Evolutionary conservation across 2,329 filamentous ascomycete genomes (phyloP), one percentile per base, ranked within the genome.

Genomic region (Penicillium brasilianum): DNA sequence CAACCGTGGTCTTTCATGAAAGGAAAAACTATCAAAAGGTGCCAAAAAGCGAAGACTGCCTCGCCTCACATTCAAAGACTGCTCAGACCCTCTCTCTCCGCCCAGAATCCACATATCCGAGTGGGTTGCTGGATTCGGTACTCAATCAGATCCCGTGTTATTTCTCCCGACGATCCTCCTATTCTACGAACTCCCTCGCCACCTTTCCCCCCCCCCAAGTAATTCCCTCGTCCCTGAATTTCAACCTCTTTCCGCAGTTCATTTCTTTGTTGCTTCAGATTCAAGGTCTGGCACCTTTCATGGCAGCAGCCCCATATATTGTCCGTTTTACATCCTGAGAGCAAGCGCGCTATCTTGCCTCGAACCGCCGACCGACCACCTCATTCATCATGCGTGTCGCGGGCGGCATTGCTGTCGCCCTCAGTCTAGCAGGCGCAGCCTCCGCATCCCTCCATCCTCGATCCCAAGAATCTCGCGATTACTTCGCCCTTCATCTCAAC

Each of bases 401-500:
- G 25, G 57, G 60, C 61, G 60, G 63, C 51, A 69, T 70, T 71
- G 94, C 95, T 30, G 62, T 72, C 41, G 70, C 66, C 32, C 61
- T 75, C 10, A 67, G 71, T 55, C 62, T 78, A 20, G 57, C 83
- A 62, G 83, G 71, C 77, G 66, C 78, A 28, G 72, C 82, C 62
- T 78, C 81, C 59, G 81, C 83, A n/a, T 32, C 44, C 49, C 76
- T 87, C 48, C 80, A 82, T 53, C 80, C 83, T 64, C 89, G 91
- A 69, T 85, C 95, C 73, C 91, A 96, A 82, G 85, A 90, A 53
- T 83, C 85, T 41, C 87, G 93, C 78, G 94, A 99, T 77, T 98
- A 96, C 80, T 97, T 98, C 76, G 93, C 96, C 66, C 83, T 99
- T 50, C 91, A 97, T 67, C 85, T 99, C 71, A 86, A 90, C 61